phyloP scores from a whole-genome alignment of 441 rosid species.

The Mallotus japonicus region DNA sequence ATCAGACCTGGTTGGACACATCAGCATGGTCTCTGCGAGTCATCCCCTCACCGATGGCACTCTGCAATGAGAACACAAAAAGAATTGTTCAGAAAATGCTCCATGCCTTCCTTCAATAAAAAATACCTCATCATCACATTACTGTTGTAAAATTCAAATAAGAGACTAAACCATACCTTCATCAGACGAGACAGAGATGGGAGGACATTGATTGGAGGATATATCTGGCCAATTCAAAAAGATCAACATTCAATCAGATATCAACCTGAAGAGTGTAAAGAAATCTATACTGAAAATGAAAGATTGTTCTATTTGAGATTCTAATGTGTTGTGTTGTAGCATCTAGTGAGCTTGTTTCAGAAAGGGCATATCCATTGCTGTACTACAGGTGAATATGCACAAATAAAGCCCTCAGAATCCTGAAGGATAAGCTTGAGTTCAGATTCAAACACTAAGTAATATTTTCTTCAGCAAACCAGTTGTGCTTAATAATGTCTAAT shows the following conservation, averaged over 20 bases:
- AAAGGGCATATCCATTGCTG: background rate
- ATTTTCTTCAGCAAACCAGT: background rate
- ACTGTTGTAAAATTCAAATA: conserved; percentile 16
- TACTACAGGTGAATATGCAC: background rate
- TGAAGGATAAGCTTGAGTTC: background rate
- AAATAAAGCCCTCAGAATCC: background rate
- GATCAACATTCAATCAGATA: conserved; percentile 32
- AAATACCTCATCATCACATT: background rate
- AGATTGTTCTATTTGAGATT: background rate
- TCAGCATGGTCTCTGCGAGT: conserved; percentile 96
- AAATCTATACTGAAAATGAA: conserved; percentile 26
- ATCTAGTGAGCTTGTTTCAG: too few species aligned
- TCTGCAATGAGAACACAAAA: conserved; percentile 40
- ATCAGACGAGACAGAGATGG: conserved; percentile 96
- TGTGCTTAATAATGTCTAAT: background rate
- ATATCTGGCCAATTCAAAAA: conserved; percentile 55
- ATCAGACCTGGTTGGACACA: conserved; percentile 94
- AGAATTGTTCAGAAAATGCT: background rate
- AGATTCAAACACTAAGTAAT: too few species aligned
- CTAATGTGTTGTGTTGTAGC: background rate
- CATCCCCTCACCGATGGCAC: conserved; percentile 99
- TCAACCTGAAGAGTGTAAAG: conserved; percentile 53
- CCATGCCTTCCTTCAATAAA: background rate
- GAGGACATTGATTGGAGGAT: conserved; percentile 98
- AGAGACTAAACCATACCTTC: conserved; percentile 46